Conservation (phyloP, 345 rosid species). For the Alliaria petiolata region DNA sequence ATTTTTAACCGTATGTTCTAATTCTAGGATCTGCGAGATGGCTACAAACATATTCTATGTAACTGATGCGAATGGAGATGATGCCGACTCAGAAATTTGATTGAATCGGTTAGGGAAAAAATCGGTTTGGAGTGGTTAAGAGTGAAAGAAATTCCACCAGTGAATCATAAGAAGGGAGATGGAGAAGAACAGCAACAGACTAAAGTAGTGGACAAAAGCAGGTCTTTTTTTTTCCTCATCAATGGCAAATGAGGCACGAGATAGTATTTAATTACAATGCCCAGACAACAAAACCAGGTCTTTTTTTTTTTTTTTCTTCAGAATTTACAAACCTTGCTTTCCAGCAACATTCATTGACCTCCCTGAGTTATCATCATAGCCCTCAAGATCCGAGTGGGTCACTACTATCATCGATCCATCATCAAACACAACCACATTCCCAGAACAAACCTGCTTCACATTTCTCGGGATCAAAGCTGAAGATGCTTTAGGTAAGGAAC, state of each 20-base stretch:
- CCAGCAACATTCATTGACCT: slow-evolving; percentile 17
- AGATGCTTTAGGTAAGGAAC: slow-evolving; percentile 11
- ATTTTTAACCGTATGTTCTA: no score
- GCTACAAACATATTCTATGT: no score
- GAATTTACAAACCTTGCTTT: slow-evolving; percentile 32
- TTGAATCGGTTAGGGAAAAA: no score
- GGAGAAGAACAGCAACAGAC: no score
- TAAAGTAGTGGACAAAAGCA: no score
- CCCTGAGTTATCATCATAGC: slow-evolving; percentile 48
- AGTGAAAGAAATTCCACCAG: no score
- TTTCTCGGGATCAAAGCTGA: slow-evolving; percentile 33
- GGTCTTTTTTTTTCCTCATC: not conserved
- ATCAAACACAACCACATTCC: slow-evolving; percentile 59
- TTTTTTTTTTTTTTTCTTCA: not conserved
- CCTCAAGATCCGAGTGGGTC: slow-evolving; percentile 77
- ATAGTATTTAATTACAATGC: slow-evolving; percentile 27
- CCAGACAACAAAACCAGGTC: slow-evolving; percentile 32
- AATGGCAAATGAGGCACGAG: slow-evolving; percentile 15
- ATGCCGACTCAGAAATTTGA: no score
- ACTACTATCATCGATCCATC: slow-evolving; percentile 79
- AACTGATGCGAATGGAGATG: no score
- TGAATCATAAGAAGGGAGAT: no score
- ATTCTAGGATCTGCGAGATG: no score
- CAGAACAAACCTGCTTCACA: slow-evolving; percentile 28
- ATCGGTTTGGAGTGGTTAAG: no score